Percentiles rank a stretch among this genome's conserved stretches.
Conservation (phyloP, 169 alveolate genomes). For the Plasmodium gallinaceum region DNA sequence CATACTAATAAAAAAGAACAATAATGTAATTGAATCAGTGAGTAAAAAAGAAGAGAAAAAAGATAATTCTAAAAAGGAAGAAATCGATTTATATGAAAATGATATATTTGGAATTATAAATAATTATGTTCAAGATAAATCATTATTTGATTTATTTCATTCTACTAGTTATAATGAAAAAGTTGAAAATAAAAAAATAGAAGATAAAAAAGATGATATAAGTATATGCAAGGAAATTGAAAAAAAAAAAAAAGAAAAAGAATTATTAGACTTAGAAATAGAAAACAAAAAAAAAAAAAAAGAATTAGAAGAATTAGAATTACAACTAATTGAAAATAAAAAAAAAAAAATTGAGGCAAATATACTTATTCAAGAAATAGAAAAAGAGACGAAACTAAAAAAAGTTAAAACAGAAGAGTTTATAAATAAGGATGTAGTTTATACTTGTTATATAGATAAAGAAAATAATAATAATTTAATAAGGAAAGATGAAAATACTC, state of each 20-base stretch:
- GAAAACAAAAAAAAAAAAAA: constrained; percentile 43
- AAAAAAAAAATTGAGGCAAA: constrained; percentile 17
- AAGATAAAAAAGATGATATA: not conserved
- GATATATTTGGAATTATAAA: constrained; percentile 34
- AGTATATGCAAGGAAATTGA: constrained; percentile 18
- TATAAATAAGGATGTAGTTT: not conserved
- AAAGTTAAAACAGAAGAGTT: not conserved
- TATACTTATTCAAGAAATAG: constrained; percentile 1
- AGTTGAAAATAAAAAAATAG: constrained; percentile 3
- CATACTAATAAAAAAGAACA: not conserved
- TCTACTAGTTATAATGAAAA: not conserved
- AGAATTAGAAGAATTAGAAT: constrained; percentile 60
- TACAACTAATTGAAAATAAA: constrained; percentile 50
- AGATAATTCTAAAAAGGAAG: not conserved
- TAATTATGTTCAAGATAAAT: constrained; percentile 64
- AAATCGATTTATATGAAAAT: constrained; percentile 1
- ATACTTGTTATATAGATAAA: not conserved
- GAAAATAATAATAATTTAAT: not conserved
- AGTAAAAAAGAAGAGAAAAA: not conserved
- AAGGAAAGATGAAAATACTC: not conserved
- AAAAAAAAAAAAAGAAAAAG: constrained; percentile 49
- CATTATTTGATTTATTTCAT: constrained; percentile 52
- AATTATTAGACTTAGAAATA: constrained; percentile 53
- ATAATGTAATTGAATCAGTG: not conserved
- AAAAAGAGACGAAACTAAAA: constrained; percentile 1